A percentile compares a stretch with the other conserved stretches of the same genome.
These are phyloP conservation scores for Phaeosphaeria sp. DNA, from an alignment of 2,329 filamentous ascomycete species.

Conservation along the genomic window DNA sequence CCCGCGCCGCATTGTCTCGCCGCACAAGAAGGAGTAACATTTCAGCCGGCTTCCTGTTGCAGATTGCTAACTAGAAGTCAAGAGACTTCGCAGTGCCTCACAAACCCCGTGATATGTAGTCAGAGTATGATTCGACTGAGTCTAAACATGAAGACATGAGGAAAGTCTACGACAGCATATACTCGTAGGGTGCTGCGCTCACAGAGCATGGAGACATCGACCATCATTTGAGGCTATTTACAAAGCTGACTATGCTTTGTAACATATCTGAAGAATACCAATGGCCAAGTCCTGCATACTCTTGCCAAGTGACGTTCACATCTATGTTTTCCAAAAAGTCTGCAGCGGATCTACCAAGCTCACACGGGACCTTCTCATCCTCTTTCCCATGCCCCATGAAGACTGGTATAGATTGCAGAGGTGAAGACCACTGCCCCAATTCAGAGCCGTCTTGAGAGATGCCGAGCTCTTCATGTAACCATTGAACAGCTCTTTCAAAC, in stretches of 20 bases:
- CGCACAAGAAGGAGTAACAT: too few relatives aligned
- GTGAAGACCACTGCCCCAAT: not conserved
- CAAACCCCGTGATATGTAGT: too few relatives aligned
- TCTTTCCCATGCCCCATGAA: constrained; percentile 28
- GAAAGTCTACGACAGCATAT: too few relatives aligned
- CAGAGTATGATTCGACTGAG: too few relatives aligned
- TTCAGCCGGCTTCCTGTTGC: too few relatives aligned
- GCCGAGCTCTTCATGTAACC: constrained; percentile 18
- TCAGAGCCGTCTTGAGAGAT: not conserved
- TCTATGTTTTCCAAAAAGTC: constrained; percentile 16
- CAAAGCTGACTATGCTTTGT: constrained; percentile 18
- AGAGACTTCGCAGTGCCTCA: too few relatives aligned
- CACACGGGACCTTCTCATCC: constrained; percentile 20
- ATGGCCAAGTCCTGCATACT: constrained; percentile 27
- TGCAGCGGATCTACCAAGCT: constrained; percentile 15
- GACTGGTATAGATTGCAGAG: constrained; percentile 14
- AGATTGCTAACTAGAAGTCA: too few relatives aligned
- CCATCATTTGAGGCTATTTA: constrained; percentile 12
- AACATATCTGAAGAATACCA: constrained; percentile 31
- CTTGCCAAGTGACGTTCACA: constrained; percentile 15
- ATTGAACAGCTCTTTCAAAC: constrained; percentile 13
- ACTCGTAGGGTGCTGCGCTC: too few relatives aligned
- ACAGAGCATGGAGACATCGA: too few relatives aligned
- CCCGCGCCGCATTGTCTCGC: too few relatives aligned
- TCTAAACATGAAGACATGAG: too few relatives aligned